Evolutionary conservation across 2,329 filamentous ascomycete genomes (phyloP).

Genomic region (Colletotrichum coccodes): DNA sequence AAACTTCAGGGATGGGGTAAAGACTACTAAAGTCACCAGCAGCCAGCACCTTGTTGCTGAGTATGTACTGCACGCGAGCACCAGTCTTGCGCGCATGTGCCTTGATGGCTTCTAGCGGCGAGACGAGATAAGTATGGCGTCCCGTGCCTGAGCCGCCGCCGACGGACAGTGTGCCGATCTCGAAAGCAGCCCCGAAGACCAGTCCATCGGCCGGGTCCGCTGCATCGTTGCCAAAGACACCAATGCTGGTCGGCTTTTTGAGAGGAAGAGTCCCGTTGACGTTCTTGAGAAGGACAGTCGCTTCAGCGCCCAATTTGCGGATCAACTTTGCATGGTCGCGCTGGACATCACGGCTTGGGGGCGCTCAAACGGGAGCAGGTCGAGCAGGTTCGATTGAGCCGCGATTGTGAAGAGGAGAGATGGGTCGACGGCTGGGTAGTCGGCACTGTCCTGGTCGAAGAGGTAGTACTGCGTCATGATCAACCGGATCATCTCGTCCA

Average conservation of each 20-base stretch:
- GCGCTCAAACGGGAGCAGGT: conserved; percentile 45
- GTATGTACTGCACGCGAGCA: conserved; percentile 62
- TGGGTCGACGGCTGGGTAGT: conserved; percentile 53
- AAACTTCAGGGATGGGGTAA: conserved; percentile 67
- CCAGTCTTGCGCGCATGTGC: conserved; percentile 64
- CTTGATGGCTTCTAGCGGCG: conserved; percentile 73
- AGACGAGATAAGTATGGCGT: conserved; percentile 72
- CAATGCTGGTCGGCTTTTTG: conserved; percentile 61
- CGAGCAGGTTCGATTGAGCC: conserved; percentile 16
- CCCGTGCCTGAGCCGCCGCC: conserved; percentile 72
- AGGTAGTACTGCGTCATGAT: conserved; percentile 73
- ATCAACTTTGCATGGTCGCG: conserved; percentile 69
- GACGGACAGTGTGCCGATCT: conserved; percentile 72
- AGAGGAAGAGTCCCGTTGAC: conserved; percentile 65
- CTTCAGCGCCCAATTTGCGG: conserved; percentile 64
- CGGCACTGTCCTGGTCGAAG: conserved; percentile 57
- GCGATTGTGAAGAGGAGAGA: conserved; percentile 20
- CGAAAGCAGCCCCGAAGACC: conserved; percentile 57
- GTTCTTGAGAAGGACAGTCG: conserved; percentile 76
- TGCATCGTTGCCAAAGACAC: conserved; percentile 74
- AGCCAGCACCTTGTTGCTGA: conserved; percentile 44
- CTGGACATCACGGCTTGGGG: conserved; percentile 62
- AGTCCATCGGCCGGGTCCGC: conserved; percentile 49
- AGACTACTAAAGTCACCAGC: conserved; percentile 65
- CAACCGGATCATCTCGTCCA: conserved; percentile 75